Evolutionary conservation across 2,329 filamentous ascomycete genomes (phyloP), one percentile per base, ranked within the genome.

Genomic region (Arthroderma sp.): DNA sequence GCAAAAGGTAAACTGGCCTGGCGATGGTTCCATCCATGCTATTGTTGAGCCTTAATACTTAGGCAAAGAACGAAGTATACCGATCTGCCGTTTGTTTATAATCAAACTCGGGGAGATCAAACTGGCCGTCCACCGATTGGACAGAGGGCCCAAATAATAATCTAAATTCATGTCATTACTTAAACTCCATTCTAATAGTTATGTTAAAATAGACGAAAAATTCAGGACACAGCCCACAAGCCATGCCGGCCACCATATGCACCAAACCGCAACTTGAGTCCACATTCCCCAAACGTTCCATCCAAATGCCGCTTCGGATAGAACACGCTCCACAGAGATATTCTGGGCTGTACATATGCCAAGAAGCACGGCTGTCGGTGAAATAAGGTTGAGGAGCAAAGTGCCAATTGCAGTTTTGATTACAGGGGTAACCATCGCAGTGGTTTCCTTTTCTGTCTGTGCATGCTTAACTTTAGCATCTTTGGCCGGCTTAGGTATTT

Each of bases 211-310:
- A 2, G 69, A 71, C 31, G 66, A 68, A 21, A 67, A 69, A 51
- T 73, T 55, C 31, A 71, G 58, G 0, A 71, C 65, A 59, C 67
- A 68, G 3, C 76, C 87, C 5, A 84, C 80, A 38, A 93, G 70
- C 91, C 91, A 96, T 6, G 88, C 89, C 0, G 91, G 91, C 86
- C 89, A 93, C 91, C 91, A 96, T 44, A 95, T 84, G 68, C 89
- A 87, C 88, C 90, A 95, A n/a, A 95, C 80, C 9, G 94, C 82
- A 17, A 95, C 83, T 59, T 88, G 85, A 1, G 90, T 94, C 76
- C 90, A 94, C 79, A 93, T 82, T 1, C 89, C 88, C 82, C 86
- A 90, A 11, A 95, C 83, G 66, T 88, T 81, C 90, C 90, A 95
- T 0, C 87, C 90, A 68, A 93, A 90, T 4, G 87, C 88, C 0